Evolutionary conservation across 108 stramenopile genomes (phyloP).

Genomic region (Fistulifera pelliculosa): DNA sequence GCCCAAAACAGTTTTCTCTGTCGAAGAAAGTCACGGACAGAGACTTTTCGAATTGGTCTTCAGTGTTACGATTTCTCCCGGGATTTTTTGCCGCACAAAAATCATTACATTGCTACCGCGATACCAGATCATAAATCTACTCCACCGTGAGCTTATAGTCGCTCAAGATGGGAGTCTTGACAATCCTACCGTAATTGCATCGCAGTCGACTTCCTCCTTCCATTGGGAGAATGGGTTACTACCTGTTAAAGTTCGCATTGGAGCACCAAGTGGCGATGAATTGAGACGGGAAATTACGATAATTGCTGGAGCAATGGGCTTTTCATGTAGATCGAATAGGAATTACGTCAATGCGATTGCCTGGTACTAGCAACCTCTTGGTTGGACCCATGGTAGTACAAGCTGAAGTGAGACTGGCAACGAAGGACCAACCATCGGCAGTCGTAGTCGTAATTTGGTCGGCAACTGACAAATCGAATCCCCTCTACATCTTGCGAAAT

Average conservation of each 20-base stretch:
- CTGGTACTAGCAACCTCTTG: constrained; percentile 17
- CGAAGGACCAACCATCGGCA: constrained; percentile 61
- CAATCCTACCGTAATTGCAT: constrained; percentile 31
- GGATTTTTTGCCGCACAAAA: constrained; percentile 51
- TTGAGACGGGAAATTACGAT: constrained; percentile 17
- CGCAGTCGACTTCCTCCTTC: constrained; percentile 50
- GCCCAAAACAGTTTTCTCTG: constrained; percentile 56
- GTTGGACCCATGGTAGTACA: constrained; percentile 51
- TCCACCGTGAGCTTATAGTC: constrained; percentile 39
- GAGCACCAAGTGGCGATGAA: constrained; percentile 25
- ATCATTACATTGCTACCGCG: constrained; percentile 58
- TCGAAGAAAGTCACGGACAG: constrained; percentile 47
- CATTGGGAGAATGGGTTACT: constrained; percentile 52
- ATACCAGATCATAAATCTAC: constrained; percentile 66
- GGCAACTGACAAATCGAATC: constrained; percentile 57
- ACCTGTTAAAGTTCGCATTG: constrained; percentile 40
- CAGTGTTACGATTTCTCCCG: constrained; percentile 52
- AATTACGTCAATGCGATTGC: constrained; percentile 63
- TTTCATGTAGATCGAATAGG: constrained; percentile 65
- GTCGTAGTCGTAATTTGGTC: constrained; percentile 67
- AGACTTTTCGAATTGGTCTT: constrained; percentile 64
- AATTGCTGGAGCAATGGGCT: constrained; percentile 56
- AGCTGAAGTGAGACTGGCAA: constrained; percentile 66
- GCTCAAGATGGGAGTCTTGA: constrained; percentile 58
- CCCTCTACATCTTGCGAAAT: constrained; percentile 61